Percentiles rank a stretch among this genome's conserved stretches.
These are phyloP conservation scores for Xylaria telfairii DNA, from an alignment of 495 filamentous ascomycete genomes.

Conservation along the genomic window DNA sequence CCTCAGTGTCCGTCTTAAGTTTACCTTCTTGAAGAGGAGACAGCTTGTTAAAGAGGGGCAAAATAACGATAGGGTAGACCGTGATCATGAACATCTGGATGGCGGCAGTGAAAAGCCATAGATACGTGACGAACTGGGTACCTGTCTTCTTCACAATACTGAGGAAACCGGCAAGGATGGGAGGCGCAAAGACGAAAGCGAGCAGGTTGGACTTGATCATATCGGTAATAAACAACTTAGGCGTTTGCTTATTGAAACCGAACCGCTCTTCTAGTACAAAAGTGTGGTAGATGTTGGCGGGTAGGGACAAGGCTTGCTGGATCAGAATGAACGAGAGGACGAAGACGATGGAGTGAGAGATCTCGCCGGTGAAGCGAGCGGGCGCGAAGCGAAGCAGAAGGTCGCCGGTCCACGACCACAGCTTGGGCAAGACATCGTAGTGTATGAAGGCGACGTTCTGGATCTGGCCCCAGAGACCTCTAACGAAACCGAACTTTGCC, in stretches of 20 bases:
- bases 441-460: constrained; percentile 89
- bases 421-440: constrained; percentile 84
- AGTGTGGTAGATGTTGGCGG: constrained; percentile 85
- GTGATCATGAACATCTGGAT: constrained; percentile 94
- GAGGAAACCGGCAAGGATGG: constrained; percentile 88
- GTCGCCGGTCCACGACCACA: constrained; percentile 83
- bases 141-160: constrained; percentile 91
- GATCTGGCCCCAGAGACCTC: constrained; percentile 79
- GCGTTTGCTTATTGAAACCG: constrained; percentile 98
- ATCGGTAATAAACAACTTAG: constrained; percentile 86
- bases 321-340: constrained; percentile 84
- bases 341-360: constrained; percentile 91
- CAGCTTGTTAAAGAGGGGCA: constrained; percentile 98
- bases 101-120: constrained; percentile 89
- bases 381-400: constrained; percentile 76
- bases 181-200: constrained; percentile 76
- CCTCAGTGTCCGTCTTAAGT: constrained; percentile 88
- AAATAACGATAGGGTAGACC: constrained; percentile 91
- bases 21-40: constrained; percentile 86
- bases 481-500: constrained; percentile 83
- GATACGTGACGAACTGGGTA: constrained; percentile 92
- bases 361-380: constrained; percentile 83
- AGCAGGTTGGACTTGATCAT: constrained; percentile 90
- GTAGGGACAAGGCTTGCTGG: constrained; percentile 77
- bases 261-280: constrained; percentile 97